Percentiles rank a stretch among this genome's conserved stretches.
phyloP scores from a whole-genome alignment of 176 grass and related monocot genomes.

The Triticum turgidum region DNA sequence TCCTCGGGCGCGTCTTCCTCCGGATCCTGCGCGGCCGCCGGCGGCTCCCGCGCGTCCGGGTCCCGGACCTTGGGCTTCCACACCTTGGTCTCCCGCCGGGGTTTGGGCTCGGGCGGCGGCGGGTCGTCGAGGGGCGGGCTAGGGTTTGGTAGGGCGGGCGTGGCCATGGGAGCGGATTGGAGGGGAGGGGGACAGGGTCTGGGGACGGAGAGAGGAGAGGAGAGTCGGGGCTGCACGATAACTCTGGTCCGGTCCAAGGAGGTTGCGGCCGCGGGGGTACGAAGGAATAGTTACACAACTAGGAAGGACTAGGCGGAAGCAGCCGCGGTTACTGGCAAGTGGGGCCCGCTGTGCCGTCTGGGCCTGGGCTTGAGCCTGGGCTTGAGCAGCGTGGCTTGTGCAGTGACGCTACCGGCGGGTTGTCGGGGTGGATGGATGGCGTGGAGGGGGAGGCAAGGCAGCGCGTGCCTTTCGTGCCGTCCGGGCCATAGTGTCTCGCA shows the following conservation, averaged over 20 bases:
- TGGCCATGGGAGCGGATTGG: slow-evolving; percentile 16
- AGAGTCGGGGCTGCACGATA: slow-evolving; percentile 8
- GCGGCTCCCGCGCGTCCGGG: neutral
- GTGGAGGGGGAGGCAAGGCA: slow-evolving; percentile 27
- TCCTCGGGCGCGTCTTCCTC: no score
- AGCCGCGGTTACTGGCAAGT: no score
- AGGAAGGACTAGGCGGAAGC: no score
- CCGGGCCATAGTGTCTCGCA: neutral
- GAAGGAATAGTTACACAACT: neutral
- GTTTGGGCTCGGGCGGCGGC: neutral
- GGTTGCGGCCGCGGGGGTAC: neutral
- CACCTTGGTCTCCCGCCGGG: neutral
- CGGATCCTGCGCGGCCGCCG: neutral
- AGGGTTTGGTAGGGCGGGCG: slow-evolving; percentile 43
- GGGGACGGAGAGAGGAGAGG: neutral
- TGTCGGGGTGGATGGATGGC: neutral
- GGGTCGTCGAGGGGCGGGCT: slow-evolving; percentile 20
- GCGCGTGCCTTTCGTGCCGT: slow-evolving; percentile 39
- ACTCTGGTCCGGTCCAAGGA: neutral
- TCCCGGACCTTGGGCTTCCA: neutral
- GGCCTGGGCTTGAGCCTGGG: no score
- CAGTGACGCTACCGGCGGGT: neutral
- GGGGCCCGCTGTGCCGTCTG: no score
- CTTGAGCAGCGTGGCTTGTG: neutral
- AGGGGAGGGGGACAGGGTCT: neutral